A percentile compares a stretch with the other conserved stretches of the same genome.
Conservation (phyloP, 2,329 filamentous ascomycete species). For the Sporothrix phasma region DNA sequence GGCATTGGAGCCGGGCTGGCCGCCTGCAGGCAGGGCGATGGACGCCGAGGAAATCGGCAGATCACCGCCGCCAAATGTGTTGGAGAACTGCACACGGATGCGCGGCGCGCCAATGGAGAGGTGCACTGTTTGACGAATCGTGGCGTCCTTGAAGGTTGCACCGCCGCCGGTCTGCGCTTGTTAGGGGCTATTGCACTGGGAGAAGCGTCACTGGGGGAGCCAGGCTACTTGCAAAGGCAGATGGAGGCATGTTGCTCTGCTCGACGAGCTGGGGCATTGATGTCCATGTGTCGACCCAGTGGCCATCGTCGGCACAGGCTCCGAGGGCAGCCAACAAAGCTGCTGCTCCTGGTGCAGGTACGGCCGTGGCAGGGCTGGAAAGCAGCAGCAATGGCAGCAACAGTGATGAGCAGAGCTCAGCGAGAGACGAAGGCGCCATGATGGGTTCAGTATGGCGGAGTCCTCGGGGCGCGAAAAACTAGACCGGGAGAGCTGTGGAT, state of each 20-base stretch:
- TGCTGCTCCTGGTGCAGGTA: not conserved
- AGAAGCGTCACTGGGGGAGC: too few relatives aligned
- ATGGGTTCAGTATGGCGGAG: not conserved
- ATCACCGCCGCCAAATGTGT: conserved; percentile 52
- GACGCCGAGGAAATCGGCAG: conserved; percentile 49
- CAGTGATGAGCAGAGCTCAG: not conserved
- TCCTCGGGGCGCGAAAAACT: not conserved
- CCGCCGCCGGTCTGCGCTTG: conserved; percentile 26
- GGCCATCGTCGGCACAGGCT: conserved; percentile 27
- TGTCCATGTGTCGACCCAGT: conserved; percentile 57
- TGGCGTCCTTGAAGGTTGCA: conserved; percentile 49
- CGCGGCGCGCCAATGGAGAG: conserved; percentile 45
- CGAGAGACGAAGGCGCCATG: not conserved
- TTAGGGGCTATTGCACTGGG: too few relatives aligned
- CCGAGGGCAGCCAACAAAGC: not conserved
- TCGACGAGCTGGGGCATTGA: conserved; percentile 58
- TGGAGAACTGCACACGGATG: conserved; percentile 54
- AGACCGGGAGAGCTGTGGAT: not conserved
- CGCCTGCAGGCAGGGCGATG: conserved; percentile 44
- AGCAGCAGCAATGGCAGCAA: conserved; percentile 4
- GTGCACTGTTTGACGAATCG: conserved; percentile 56
- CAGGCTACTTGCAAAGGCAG: conserved; percentile 42
- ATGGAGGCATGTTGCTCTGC: conserved; percentile 48
- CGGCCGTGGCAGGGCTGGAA: not conserved
- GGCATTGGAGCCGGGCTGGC: conserved; percentile 41